Evolutionary conservation across 2,329 filamentous ascomycete genomes (phyloP), one percentile per base, ranked within the genome.

Genomic region (Zymoseptoria pseudotritici): DNA sequence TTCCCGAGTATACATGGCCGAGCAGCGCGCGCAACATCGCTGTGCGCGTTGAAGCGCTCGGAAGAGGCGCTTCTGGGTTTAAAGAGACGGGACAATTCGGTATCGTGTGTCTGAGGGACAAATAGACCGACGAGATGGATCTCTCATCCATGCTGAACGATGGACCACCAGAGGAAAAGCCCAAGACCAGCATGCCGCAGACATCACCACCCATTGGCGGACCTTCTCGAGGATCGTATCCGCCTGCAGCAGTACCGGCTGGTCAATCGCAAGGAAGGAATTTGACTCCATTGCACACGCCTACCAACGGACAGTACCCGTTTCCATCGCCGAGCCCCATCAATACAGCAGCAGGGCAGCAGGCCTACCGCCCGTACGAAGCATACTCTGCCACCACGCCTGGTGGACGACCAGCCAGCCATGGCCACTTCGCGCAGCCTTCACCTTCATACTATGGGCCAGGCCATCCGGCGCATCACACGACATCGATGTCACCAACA

Each of bases 71-170:
- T n/a, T 46, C 10, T 46, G 36, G 36, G 17, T n/a, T 6, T 3
- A 46, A 46, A 46, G 36, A 46, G 36, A 46, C 36, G 36, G 36
- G 36, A 46, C 17, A 13, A 46, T 46, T 17, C 36, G 36, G 5
- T 4, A n/a, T n/a, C 7, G 36, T 17, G 17, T 6, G 17, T 46
- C 17, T 2, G 36, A n/a, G 17, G 36, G 36, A 46, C 13, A n/a
- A n/a, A 46, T 17, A 53, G 42, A 11, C 17, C 53, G 31, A 54
- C 56, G 58, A 55, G 22, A 74, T 73, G 72, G 69, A 74, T 62
- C 65, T 74, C 57, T 61, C 60, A 11, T 59, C 66, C 24, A 68
- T 74, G 64, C 64, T 73, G 58, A 72, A 72, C 58, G 67, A 72
- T 58, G 63, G 67, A 20, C 58, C 62, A 8, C 64, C 66, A 60